Evolutionary conservation across 768 basidiomycete genomes (phyloP), one percentile per base, ranked within the genome.

Genomic region (Panaeolus cyanescens): DNA sequence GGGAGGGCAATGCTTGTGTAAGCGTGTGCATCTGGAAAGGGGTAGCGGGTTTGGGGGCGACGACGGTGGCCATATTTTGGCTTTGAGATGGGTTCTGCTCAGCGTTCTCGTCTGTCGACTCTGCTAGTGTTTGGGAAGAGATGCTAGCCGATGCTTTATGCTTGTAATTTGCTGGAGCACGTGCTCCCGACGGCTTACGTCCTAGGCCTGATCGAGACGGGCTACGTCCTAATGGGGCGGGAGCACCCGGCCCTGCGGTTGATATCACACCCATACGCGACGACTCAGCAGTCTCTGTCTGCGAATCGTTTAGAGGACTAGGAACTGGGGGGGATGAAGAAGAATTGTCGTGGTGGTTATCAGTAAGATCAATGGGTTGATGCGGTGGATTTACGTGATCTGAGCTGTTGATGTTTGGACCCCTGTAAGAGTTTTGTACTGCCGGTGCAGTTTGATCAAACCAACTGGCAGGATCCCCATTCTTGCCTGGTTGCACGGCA

Each of bases 131-230:
- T 42, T 66, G 66, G 56, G 75, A 76, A 59, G 80, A 75, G 72
- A 77, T 72, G 68, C 75, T 71, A 45, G 75, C 75, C 62, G 76
- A 74, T 68, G 74, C 72, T 72, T 74, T 79, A 75, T 72, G 56
- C 70, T 74, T 65, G 67, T 61, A 77, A 60, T 74, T 75, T 66
- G 82, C 80, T 59, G 79, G 84, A 54, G 88, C 91, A 87, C 91
- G 91, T 87, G 91, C 91, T 54, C 91, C 91, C 32, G 90, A 88
- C 20, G 91, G 91, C 68, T 90, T 91, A 74, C 90, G 87, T 75
- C 88, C 87, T 53, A 80, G 70, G 56, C 67, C 78, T 68, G 73
- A 75, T 67, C 80, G 76, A 61, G 74, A 72, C 67, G 74, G 73
- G 62, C 66, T 79, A 67, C 65, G 63, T 71, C 65, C 45, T 15